phyloP scores from a whole-genome alignment of 2,329 filamentous ascomycete genomes.

The Sordariomycetes sp. region DNA sequence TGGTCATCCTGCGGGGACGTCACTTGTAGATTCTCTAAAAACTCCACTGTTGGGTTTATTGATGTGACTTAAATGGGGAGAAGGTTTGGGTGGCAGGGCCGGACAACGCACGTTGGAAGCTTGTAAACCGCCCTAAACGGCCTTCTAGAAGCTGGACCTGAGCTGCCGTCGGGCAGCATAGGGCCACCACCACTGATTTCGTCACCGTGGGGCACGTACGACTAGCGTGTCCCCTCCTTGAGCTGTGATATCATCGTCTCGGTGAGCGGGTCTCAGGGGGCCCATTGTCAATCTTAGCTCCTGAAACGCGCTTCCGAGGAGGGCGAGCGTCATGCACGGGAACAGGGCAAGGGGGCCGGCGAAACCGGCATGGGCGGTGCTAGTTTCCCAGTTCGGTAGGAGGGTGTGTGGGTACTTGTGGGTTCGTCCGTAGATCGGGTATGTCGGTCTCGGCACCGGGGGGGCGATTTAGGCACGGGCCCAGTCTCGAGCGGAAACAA shows the following conservation, averaged over 20 bases:
- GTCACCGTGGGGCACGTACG: neutral
- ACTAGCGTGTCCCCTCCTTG: neutral
- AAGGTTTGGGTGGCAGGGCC: neutral
- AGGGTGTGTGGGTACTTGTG: neutral
- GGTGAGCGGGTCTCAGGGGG: neutral
- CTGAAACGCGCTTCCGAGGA: neutral
- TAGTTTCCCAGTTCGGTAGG: neutral
- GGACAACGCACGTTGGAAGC: neutral
- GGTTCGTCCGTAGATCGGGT: neutral
- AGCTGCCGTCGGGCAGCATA: neutral
- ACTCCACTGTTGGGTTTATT: neutral
- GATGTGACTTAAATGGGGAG: neutral
- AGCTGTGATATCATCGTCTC: neutral
- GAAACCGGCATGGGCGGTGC: neutral
- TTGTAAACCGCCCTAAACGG: neutral
- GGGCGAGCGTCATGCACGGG: neutral
- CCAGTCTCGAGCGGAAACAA: neutral
- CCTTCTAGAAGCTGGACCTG: neutral
- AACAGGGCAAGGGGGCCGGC: neutral
- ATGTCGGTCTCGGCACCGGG: neutral
- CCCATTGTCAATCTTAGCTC: neutral
- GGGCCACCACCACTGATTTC: too few species aligned
- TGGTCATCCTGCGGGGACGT: neutral
- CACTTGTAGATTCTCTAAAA: neutral
- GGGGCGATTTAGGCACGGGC: neutral